Evolutionary conservation across 78 protist genomes (phyloP).

Genomic region (Tieghemostelium lacteum): DNA sequence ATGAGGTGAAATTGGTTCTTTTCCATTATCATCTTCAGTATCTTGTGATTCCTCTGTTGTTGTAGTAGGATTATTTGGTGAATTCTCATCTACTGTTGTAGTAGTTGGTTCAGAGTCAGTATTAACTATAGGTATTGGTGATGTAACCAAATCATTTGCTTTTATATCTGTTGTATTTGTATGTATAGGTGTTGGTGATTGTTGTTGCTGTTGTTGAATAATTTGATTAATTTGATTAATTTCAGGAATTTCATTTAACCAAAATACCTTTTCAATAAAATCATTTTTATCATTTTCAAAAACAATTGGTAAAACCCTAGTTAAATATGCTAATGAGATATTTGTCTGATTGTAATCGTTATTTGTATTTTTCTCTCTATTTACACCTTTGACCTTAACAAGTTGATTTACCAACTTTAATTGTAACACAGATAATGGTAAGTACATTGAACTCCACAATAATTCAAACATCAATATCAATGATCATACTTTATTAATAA

Average conservation of each 20-base stretch:
- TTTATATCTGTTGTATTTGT: not conserved
- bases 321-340: slow-evolving; percentile 7
- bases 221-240: not conserved
- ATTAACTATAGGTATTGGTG: too few relatives aligned
- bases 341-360: slow-evolving; percentile 19
- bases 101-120: too few relatives aligned
- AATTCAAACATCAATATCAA: not conserved
- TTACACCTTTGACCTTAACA: slow-evolving; percentile 3
- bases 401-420: slow-evolving; percentile 21
- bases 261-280: slow-evolving; percentile 16
- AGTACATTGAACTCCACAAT: not conserved
- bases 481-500: slow-evolving; percentile 18
- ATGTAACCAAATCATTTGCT: not conserved
- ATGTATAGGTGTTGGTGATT: not conserved
- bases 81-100: too few relatives aligned
- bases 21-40: not conserved
- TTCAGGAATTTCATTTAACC: slow-evolving; percentile 8
- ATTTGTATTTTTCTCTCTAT: slow-evolving; percentile 46
- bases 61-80: too few relatives aligned
- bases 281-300: slow-evolving; percentile 24
- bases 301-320: slow-evolving; percentile 56
- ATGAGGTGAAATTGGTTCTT: not conserved
- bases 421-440: not conserved
- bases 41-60: not conserved
- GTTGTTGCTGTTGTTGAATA: not conserved